phyloP scores from a whole-genome alignment of 78 protist genomes.

The Tieghemostelium lacteum region DNA sequence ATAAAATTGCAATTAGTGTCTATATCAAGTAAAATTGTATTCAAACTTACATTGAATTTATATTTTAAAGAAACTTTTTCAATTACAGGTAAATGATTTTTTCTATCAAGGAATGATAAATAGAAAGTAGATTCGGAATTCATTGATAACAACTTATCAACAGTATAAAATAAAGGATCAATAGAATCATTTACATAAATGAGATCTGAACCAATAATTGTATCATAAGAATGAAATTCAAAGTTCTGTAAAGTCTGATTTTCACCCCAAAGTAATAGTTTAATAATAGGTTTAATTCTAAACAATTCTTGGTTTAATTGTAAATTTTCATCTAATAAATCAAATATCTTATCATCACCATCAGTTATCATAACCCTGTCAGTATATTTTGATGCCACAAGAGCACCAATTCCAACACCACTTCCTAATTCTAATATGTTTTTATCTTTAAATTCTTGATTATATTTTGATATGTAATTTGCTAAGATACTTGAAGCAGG shows the following conservation, averaged over 20 bases:
- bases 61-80: constrained; percentile 28
- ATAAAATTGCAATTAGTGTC: not conserved
- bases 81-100: constrained; percentile 61
- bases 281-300: not conserved
- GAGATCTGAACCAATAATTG: constrained; percentile 19
- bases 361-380: not conserved
- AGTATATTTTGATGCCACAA: constrained; percentile 23
- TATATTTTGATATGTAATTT: constrained; percentile 10
- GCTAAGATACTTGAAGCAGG: constrained; percentile 52
- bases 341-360: constrained; percentile 29
- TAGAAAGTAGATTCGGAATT: constrained; percentile 17
- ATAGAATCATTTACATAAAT: constrained; percentile 25
- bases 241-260: not conserved
- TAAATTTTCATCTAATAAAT: constrained; percentile 7
- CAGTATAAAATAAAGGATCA: constrained; percentile 59
- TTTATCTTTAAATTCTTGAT: constrained; percentile 14
- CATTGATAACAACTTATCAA: constrained; percentile 10
- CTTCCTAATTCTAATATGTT: constrained; percentile 40
- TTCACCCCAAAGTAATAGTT: constrained; percentile 34
- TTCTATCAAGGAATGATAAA: constrained; percentile 54
- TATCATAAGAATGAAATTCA: not conserved
- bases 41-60: constrained; percentile 12
- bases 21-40: too few species aligned
- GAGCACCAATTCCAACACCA: constrained; percentile 60
- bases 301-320: not conserved